Base-by-base conservation (phyloP, 2,329 filamentous ascomycete species). In the Aureobasidium mangrovei region DNA sequence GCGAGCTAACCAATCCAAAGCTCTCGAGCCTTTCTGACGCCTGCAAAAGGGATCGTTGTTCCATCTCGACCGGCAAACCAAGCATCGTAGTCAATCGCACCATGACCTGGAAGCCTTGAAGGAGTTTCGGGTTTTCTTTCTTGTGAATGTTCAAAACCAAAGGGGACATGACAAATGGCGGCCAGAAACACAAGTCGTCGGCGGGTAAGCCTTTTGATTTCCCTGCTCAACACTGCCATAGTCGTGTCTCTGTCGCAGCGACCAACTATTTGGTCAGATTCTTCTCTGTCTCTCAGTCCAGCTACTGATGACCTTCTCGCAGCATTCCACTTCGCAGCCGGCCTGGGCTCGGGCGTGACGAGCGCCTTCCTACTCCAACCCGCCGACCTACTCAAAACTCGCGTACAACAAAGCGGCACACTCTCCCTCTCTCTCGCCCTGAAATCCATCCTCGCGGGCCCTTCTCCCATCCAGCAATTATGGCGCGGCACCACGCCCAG, bases 401-500 rank as follows among this genome's bases (percentile, higher is more conserved):
- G 93, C 44, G 84, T 97, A 39, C 93, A 98, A 68, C 93, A 97
- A 70, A 88, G 88, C 33, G 82, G 82, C 46, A 78, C 80, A 41
- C 82, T 62, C 33, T 65, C 88, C 2, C 80, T 97, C 55, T 70
- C 81, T 52, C 73, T 76, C 27, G 86, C 86, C 18, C 74, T 95
- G 57, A 81, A 81, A 63, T 74, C 82, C 33, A 88, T 95, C 65
- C 79, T 85, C 59, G 73, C 74, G 61, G 83, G 80, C 26, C 80
- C 80, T 1, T 74, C 82, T 7, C 84, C 86, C 3, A 74, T 95
- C 59, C 79, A 82, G 32, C 80, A 82, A 41, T 81, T 98, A 66
- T 98, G 93, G 91, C 84, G 93, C 59, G 93, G 93, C 54, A 95
- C 93, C 3, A 77, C 93, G 0, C 93, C 93, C 27, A 95, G 89